These are phyloP conservation scores for Chlorella sorokiniana DNA, from an alignment of 139 green algal species.

Conservation along the genomic window DNA sequence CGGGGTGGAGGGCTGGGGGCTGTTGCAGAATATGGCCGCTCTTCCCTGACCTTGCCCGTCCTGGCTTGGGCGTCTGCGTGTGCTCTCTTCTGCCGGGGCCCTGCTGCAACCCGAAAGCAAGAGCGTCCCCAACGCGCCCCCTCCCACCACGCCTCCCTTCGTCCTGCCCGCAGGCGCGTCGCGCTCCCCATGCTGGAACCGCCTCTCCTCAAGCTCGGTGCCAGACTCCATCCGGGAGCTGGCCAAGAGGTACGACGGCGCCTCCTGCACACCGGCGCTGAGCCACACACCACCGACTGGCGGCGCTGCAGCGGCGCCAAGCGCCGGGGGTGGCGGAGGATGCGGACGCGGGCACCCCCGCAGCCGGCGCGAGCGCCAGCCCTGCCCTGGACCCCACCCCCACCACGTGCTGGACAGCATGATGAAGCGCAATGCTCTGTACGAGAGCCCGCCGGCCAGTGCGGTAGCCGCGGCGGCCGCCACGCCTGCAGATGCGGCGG, in stretches of 20 bases:
- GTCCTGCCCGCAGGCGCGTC: background rate
- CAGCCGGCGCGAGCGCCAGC: background rate
- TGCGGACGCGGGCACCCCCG: background rate
- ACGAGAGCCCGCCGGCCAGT: constrained; percentile 11
- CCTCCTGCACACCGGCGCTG: background rate
- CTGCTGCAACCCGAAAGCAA: too few species aligned
- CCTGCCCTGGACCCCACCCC: constrained; percentile 24
- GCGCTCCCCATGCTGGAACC: constrained; percentile 35
- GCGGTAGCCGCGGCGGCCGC: background rate
- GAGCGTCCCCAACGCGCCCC: too few species aligned
- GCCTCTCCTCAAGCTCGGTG: constrained; percentile 34
- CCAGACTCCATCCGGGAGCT: constrained; percentile 38
- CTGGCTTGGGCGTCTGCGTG: too few species aligned
- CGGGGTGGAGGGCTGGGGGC: background rate
- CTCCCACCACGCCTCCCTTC: background rate
- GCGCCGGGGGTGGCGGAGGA: background rate
- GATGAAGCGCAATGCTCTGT: constrained; percentile 27
- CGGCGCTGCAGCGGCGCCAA: background rate
- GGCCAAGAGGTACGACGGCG: constrained; percentile 25
- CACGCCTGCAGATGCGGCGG: background rate
- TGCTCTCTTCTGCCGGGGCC: too few species aligned
- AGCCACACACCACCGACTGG: background rate
- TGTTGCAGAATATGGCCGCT: background rate
- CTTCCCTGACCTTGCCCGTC: too few species aligned
- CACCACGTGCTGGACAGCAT: constrained; percentile 21